Percentiles rank a stretch among this genome's conserved stretches.
phyloP scores from a whole-genome alignment of 2,329 filamentous ascomycete species.

The Diaporthe destruens region DNA sequence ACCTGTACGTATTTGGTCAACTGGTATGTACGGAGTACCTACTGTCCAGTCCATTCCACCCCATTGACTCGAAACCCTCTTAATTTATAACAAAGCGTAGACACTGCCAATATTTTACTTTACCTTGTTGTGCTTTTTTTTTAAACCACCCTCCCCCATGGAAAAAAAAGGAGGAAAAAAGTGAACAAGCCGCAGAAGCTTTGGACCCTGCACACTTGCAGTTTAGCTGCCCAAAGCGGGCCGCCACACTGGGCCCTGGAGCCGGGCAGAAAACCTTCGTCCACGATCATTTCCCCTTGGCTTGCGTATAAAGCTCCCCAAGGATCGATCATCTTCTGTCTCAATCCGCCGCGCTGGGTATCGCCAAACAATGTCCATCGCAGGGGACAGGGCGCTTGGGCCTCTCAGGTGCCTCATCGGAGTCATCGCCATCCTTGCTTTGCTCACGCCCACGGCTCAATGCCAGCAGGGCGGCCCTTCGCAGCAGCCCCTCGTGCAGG shows the following conservation, averaged over 20 bases:
- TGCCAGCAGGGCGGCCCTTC: conserved; percentile 23
- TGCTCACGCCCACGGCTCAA: conserved; percentile 11
- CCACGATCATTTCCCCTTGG: background rate
- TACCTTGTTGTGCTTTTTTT: no score
- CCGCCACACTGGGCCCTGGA: conserved; percentile 1
- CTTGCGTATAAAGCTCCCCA: conserved; percentile 3
- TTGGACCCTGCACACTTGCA: background rate
- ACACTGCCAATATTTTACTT: no score
- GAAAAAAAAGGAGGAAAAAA: no score
- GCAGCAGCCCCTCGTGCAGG: conserved; percentile 36
- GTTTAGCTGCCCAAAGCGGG: background rate
- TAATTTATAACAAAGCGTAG: no score
- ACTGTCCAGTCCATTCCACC: background rate
- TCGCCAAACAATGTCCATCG: conserved; percentile 8
- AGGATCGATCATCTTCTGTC: background rate
- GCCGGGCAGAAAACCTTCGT: background rate
- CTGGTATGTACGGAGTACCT: background rate
- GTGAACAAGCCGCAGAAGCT: background rate
- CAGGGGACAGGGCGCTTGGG: conserved; percentile 2
- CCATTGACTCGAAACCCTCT: background rate
- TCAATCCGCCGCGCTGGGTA: background rate
- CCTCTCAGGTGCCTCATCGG: background rate
- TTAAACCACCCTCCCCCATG: no score
- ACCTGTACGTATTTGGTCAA: background rate
- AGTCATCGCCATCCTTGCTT: conserved; percentile 8